These are phyloP conservation scores for Phaffia tasmanica DNA, from an alignment of 768 basidiomycete species.

Conservation along the genomic window DNA sequence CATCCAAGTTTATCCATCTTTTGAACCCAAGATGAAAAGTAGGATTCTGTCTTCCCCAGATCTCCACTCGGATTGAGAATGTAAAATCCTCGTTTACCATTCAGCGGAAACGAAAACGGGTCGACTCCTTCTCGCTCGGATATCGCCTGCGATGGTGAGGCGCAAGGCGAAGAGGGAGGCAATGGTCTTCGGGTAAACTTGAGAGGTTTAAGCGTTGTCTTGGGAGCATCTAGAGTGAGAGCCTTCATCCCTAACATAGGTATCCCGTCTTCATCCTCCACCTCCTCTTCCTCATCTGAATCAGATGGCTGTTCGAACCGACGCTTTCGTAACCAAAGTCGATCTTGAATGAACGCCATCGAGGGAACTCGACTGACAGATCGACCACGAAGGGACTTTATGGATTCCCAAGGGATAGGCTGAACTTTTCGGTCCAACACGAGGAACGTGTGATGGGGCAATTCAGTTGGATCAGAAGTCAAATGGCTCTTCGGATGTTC, in stretches of 20 bases:
- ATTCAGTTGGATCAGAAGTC: slow-evolving; percentile 22
- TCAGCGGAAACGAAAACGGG: neutral
- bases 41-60: slow-evolving; percentile 64
- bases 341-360: slow-evolving; percentile 73
- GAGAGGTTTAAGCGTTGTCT: too few relatives aligned
- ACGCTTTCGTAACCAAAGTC: slow-evolving; percentile 53
- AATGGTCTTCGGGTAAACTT: neutral
- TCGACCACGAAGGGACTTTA: slow-evolving; percentile 69
- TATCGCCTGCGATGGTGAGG: too few relatives aligned
- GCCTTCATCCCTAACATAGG: neutral
- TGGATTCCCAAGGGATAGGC: slow-evolving; percentile 88
- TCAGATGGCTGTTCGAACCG: slow-evolving; percentile 35
- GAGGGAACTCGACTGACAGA: slow-evolving; percentile 90
- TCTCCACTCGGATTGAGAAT: slow-evolving; percentile 90
- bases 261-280: too few relatives aligned
- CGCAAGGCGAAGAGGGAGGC: neutral
- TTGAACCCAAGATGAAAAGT: slow-evolving; percentile 67
- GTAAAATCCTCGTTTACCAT: slow-evolving; percentile 44
- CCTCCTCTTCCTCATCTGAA: slow-evolving; percentile 1
- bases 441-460: slow-evolving; percentile 70
- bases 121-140: neutral
- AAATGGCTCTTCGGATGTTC: slow-evolving; percentile 53
- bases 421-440: slow-evolving; percentile 82
- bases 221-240: neutral
- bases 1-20: slow-evolving; percentile 66